phyloP scores from a whole-genome alignment of 768 basidiomycete species.

The Rhodotorula taiwanensis region DNA sequence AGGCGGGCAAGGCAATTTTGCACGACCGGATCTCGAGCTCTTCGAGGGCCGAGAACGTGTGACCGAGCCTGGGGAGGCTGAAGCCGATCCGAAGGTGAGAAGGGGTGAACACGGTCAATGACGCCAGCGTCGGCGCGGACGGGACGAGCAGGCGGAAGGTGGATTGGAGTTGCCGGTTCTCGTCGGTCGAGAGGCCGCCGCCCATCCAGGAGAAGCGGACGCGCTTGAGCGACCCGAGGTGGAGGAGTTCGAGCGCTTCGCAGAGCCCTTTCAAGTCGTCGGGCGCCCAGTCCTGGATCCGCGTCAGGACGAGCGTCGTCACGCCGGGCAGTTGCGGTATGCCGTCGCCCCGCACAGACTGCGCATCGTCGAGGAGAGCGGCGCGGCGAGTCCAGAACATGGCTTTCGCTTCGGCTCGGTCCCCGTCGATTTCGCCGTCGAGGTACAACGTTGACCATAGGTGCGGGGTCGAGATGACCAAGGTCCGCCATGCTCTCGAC shows the following conservation, averaged over 20 bases:
- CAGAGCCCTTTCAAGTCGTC: slow-evolving; percentile 7
- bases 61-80: slow-evolving; percentile 1
- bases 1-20: not conserved
- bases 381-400: not conserved
- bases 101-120: slow-evolving; percentile 9
- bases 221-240: not conserved
- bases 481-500: not conserved
- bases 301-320: not conserved
- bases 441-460: slow-evolving; percentile 2
- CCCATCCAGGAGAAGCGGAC: slow-evolving; percentile 6
- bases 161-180: slow-evolving; percentile 1
- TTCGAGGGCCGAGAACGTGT: not conserved
- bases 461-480: not conserved
- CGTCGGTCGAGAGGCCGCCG: not conserved
- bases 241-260: slow-evolving; percentile 9
- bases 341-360: not conserved
- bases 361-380: too few relatives aligned
- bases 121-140: not conserved
- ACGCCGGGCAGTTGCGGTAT: not conserved
- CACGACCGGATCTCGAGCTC: slow-evolving; percentile 4
- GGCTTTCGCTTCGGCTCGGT: slow-evolving; percentile 2
- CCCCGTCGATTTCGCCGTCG: slow-evolving; percentile 8
- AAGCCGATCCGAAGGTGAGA: slow-evolving; percentile 10
- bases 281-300: not conserved
- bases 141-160: slow-evolving; percentile 4